A percentile compares a stretch with the other conserved stretches of the same genome.
Evolutionary conservation across 179 eudicot species (phyloP).

Genomic region (Spinacia oleracea): DNA sequence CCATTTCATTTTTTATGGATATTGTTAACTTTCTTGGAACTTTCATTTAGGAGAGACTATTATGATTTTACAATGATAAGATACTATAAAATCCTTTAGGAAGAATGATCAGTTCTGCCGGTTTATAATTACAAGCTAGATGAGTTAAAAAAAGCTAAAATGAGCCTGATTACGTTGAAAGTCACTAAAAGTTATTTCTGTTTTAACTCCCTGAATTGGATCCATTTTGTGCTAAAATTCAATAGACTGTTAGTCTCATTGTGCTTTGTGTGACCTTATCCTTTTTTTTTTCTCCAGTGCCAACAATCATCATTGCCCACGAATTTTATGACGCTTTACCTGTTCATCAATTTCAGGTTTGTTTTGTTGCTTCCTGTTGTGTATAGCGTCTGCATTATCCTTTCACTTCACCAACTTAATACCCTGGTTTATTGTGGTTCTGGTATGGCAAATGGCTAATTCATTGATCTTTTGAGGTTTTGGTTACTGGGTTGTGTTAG

Average conservation of each 20-base stretch:
- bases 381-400: not conserved
- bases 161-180: not conserved
- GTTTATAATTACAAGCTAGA: not conserved
- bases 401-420: not conserved
- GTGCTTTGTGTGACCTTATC: slow-evolving; percentile 11
- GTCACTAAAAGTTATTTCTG: not conserved
- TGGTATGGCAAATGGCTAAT: not conserved
- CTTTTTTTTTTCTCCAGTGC: slow-evolving; percentile 50
- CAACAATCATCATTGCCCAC: slow-evolving; percentile 85
- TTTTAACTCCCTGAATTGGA: not conserved
- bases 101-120: not conserved
- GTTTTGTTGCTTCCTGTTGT: slow-evolving; percentile 16
- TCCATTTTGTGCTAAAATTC: not conserved
- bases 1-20: too few relatives aligned
- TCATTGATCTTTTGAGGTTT: not conserved
- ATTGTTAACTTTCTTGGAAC: too few relatives aligned
- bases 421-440: not conserved
- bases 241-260: not conserved
- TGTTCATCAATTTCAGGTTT: slow-evolving; percentile 97
- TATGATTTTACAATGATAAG: not conserved
- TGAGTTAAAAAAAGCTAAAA: not conserved
- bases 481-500: not conserved
- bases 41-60: not conserved
- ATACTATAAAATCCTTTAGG: not conserved
- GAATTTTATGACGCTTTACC: slow-evolving; percentile 96